Evolutionary conservation across 345 rosid genomes (phyloP).

Genomic region (Noccaea bulbosa): DNA sequence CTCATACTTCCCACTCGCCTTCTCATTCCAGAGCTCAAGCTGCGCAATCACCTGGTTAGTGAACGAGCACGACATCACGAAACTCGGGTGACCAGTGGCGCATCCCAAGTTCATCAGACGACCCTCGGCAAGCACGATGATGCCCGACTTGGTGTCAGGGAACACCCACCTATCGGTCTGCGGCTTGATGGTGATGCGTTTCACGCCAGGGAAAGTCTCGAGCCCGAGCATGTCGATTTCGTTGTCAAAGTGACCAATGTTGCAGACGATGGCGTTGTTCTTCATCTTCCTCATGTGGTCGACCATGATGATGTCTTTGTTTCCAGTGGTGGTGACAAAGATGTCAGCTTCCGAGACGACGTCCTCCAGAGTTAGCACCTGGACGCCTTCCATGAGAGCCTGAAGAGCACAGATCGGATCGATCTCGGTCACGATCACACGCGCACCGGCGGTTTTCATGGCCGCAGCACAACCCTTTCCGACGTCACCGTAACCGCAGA

Average conservation of each 20-base stretch:
- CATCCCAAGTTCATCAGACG: constrained; percentile 79
- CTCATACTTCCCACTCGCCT: constrained; percentile 42
- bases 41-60: constrained; percentile 79
- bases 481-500: constrained; percentile 75
- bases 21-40: constrained; percentile 72
- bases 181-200: constrained; percentile 73
- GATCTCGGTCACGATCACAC: constrained; percentile 73
- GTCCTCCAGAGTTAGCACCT: constrained; percentile 63
- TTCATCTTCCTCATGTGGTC: constrained; percentile 40
- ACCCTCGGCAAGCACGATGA: constrained; percentile 70
- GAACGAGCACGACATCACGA: constrained; percentile 76
- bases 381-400: constrained; percentile 75
- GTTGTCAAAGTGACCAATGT: constrained; percentile 77
- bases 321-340: constrained; percentile 73
- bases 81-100: constrained; percentile 80
- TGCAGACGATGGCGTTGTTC: constrained; percentile 74
- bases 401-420: constrained; percentile 81
- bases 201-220: constrained; percentile 66
- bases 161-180: constrained; percentile 55
- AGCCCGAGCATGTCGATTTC: constrained; percentile 72
- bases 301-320: constrained; percentile 77
- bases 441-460: constrained; percentile 68
- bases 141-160: constrained; percentile 53
- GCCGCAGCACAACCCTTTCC: constrained; percentile 83
- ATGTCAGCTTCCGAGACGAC: constrained; percentile 63